Percentiles rank a stretch among this genome's conserved stretches.
Conservation (phyloP, 768 basidiomycete genomes). For the Pleurotus giganteus region DNA sequence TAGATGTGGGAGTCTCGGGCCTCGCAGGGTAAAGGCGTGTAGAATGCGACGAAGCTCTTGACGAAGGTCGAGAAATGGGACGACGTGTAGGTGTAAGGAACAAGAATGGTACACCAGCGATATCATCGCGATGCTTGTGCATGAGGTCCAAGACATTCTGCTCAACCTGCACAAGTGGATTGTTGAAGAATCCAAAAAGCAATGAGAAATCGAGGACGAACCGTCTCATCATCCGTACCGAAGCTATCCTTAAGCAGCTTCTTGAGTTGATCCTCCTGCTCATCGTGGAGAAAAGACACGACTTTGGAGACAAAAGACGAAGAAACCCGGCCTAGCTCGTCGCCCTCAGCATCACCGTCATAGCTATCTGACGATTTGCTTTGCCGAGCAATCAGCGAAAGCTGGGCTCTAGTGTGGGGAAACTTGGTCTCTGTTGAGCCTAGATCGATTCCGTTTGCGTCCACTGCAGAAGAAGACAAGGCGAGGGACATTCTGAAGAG, state of each 20-base stretch:
- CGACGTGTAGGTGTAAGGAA: slow-evolving; percentile 79
- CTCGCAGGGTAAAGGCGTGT: slow-evolving; percentile 56
- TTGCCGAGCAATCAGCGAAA: slow-evolving; percentile 70
- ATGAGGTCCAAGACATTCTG: slow-evolving; percentile 91
- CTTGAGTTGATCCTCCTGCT: slow-evolving; percentile 89
- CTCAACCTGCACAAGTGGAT: slow-evolving; percentile 56
- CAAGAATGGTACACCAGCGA: slow-evolving; percentile 78
- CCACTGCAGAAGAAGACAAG: slow-evolving; percentile 4
- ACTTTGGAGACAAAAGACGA: slow-evolving; percentile 68
- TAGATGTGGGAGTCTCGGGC: slow-evolving; percentile 75
- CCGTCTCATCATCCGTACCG: slow-evolving; percentile 67
- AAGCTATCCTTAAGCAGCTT: slow-evolving; percentile 66
- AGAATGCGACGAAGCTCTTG: slow-evolving; percentile 73
- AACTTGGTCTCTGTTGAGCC: slow-evolving; percentile 40
- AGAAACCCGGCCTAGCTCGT: slow-evolving; percentile 51
- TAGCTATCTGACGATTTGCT: slow-evolving; percentile 53
- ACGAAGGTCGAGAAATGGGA: slow-evolving; percentile 78
- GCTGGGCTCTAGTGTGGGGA: slow-evolving; percentile 82
- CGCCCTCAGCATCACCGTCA: slow-evolving; percentile 56
- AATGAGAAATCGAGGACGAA: slow-evolving; percentile 32
- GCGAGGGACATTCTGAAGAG: slow-evolving; percentile 1
- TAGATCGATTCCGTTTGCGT: not conserved
- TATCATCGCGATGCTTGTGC: slow-evolving; percentile 91
- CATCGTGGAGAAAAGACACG: slow-evolving; percentile 68
- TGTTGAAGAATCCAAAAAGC: slow-evolving; percentile 12